These are phyloP conservation scores for Lantana camara DNA, from an alignment of 257 asterid genomes.

Conservation along the genomic window DNA sequence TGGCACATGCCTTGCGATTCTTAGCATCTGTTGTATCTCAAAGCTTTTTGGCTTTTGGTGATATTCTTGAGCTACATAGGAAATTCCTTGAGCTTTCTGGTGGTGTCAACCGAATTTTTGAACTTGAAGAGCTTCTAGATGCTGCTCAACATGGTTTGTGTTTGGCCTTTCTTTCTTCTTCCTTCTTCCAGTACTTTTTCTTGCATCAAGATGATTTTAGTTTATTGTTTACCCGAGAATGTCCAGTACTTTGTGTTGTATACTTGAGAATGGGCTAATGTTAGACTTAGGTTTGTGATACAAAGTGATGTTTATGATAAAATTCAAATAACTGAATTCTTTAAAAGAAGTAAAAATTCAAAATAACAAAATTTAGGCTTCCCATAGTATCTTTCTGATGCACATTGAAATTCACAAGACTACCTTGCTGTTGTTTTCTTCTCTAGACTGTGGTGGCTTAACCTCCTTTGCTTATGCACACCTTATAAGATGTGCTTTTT, in stretches of 20 bases:
- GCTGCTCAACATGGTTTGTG: conserved; percentile 83
- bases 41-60: conserved; percentile 99
- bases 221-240: conserved; percentile 2
- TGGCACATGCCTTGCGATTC: conserved; percentile 95
- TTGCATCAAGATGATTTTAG: not conserved
- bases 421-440: no score
- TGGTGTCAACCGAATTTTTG: conserved; percentile 86
- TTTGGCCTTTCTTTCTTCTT: conserved; percentile 16
- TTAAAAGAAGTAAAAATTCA: no score
- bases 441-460: not conserved
- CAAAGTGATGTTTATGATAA: no score
- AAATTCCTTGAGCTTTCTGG: conserved; percentile 97
- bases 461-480: not conserved
- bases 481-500: not conserved
- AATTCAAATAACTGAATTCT: no score
- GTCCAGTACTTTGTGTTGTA: conserved; percentile 8
- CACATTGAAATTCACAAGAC: no score
- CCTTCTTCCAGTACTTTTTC: conserved; percentile 13
- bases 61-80: conserved; percentile 93
- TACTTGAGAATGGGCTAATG: not conserved
- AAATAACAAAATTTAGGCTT: no score
- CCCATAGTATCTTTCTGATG: no score
- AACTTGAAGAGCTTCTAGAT: conserved; percentile 91
- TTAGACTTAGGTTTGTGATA: no score
- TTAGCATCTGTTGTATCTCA: conserved; percentile 99